Percentiles rank a stretch among this genome's conserved stretches.
These are phyloP conservation scores for Phytopythium aichiense DNA, from an alignment of 352 stramenopile genomes.

Conservation along the genomic window DNA sequence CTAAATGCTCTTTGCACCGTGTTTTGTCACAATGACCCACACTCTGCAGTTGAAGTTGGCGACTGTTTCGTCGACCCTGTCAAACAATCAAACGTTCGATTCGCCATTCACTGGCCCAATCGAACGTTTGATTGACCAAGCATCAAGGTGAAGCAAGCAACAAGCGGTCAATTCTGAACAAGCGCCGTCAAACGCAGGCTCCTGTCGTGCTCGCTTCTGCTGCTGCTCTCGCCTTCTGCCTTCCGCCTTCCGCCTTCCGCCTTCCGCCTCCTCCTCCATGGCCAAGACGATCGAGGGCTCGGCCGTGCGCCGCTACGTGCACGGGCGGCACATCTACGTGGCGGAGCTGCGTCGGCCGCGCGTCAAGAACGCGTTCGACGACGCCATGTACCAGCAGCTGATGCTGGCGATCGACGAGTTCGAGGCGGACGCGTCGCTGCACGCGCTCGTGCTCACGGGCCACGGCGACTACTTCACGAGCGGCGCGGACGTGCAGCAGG, in stretches of 20 bases:
- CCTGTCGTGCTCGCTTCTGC: too few relatives aligned
- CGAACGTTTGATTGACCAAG: background rate
- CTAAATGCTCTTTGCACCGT: too few relatives aligned
- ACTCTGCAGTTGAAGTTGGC: too few relatives aligned
- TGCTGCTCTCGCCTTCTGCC: background rate
- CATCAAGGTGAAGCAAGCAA: too few relatives aligned
- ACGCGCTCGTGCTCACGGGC: conserved; percentile 87
- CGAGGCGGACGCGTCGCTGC: conserved; percentile 55
- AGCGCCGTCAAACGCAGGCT: background rate
- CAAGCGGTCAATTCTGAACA: background rate
- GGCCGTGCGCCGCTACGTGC: conserved; percentile 41
- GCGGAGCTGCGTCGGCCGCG: conserved; percentile 68
- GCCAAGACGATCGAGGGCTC: conserved; percentile 2
- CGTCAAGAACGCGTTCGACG: conserved; percentile 90
- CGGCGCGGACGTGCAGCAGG: conserved; percentile 73
- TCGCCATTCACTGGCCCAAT: background rate
- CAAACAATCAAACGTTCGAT: background rate
- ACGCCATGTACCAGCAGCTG: conserved; percentile 84
- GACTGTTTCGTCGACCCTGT: background rate
- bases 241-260: background rate
- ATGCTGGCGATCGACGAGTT: conserved; percentile 65
- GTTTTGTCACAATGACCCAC: too few relatives aligned
- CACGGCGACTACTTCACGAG: conserved; percentile 90
- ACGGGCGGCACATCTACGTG: conserved; percentile 60
- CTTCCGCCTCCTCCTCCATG: background rate